Base-by-base conservation (phyloP, 805 yeast genomes). In the Alloascoidea africana region DNA sequence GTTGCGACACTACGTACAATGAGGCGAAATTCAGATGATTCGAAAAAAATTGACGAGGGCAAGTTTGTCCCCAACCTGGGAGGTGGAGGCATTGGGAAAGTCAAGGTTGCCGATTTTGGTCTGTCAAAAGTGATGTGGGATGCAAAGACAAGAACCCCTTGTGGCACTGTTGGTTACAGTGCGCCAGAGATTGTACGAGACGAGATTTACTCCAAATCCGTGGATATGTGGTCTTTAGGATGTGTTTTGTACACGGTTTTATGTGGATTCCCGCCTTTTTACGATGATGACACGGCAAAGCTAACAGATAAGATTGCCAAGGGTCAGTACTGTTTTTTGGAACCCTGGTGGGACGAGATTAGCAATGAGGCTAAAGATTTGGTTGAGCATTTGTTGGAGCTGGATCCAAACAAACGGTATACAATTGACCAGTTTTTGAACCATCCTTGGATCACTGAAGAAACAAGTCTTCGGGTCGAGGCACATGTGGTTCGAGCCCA, bases 161-260 rank as follows among this genome's bases (percentile, higher is more conserved):
- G 98, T 60, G 98, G 98, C 37, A 91, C 98, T 1, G 96, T 91
- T 14, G 97, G 97, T 2, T 91, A 91, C 52, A 89, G 97, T 2
- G 98, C 98, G 0, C 98, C 98, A 0, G 98, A 91, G 57, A 89
- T 91, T 47, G 97, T 91, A 32, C 76, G 80, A 45, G 97, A 91
- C 56, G 94, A 87, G 60, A 68, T 76, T 35, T 91, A 91, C 53
- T 82, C 95, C 1, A 85, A 83, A 61, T 80, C 86, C 44, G 98
- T 91, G 27, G 98, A 91, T 55, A 84, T 91, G 91, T 91, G 98
- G 98, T 96, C 96, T 3, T 64, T 91, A 39, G 98, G 98, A 0
- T 91, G 98, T 60, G 96, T 91, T 0, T 60, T 91, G 39, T 91
- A 91, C 53, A 91, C 97, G 0, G 63, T 91, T 33, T 62, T 91